Conservation (phyloP, 2,329 filamentous ascomycete species). For the Hawksworthiomyces lignivorus region DNA sequence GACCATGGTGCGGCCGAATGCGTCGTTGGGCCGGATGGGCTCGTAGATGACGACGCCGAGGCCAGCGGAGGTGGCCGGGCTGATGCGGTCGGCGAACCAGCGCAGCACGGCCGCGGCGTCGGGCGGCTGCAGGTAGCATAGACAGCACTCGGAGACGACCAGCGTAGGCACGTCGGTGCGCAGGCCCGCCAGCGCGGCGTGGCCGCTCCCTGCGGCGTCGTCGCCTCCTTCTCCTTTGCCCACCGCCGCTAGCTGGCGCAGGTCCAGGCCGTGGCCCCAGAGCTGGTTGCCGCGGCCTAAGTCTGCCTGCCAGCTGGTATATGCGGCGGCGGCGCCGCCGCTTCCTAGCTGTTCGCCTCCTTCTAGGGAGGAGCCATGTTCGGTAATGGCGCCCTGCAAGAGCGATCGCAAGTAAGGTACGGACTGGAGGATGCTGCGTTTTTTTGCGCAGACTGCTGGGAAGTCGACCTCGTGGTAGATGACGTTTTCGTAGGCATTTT, state of each 20-base stretch:
- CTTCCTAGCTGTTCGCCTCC: background rate
- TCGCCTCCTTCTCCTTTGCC: no score
- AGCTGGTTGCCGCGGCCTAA: slow-evolving; percentile 35
- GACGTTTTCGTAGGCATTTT: slow-evolving; percentile 34
- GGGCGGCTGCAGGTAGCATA: slow-evolving; percentile 71
- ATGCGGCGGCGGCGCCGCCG: background rate
- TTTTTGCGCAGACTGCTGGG: slow-evolving; percentile 60
- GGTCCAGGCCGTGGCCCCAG: slow-evolving; percentile 59
- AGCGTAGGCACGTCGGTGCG: slow-evolving; percentile 63
- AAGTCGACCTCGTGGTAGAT: slow-evolving; percentile 94
- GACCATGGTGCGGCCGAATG: slow-evolving; percentile 89
- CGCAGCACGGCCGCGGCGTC: slow-evolving; percentile 57
- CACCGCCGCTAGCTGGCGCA: slow-evolving; percentile 47
- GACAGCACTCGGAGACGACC: slow-evolving; percentile 87
- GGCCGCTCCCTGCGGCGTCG: no score
- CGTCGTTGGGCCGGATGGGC: slow-evolving; percentile 72
- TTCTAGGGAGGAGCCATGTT: slow-evolving; percentile 12
- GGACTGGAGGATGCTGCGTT: slow-evolving; percentile 48
- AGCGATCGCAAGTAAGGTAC: slow-evolving; percentile 33
- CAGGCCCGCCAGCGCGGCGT: slow-evolving; percentile 32
- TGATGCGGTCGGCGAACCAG: slow-evolving; percentile 51
- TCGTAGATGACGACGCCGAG: slow-evolving; percentile 71
- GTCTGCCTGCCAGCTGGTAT: slow-evolving; percentile 32
- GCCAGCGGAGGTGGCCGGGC: background rate
- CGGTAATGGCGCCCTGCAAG: slow-evolving; percentile 26